phyloP scores from a whole-genome alignment of 257 asterid species.

The Coffea eugenioides region DNA sequence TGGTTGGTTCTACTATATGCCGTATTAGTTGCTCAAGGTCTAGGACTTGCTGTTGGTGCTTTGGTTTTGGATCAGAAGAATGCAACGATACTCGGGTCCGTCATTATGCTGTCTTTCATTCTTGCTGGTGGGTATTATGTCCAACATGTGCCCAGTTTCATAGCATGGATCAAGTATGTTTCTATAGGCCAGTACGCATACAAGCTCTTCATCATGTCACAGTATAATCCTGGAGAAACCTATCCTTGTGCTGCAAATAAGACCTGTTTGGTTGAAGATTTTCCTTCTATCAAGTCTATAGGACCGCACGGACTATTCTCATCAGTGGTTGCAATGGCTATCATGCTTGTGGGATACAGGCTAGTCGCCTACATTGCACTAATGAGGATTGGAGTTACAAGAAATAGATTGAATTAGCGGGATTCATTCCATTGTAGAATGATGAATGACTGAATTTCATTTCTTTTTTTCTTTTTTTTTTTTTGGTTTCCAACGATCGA shows the following conservation, averaged over 20 bases:
- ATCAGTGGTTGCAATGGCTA: constrained; percentile 41
- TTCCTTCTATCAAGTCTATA: constrained; percentile 45
- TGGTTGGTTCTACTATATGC: constrained; percentile 43
- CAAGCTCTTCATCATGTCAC: constrained; percentile 56
- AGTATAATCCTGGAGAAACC: constrained; percentile 44
- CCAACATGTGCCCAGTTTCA: constrained; percentile 56
- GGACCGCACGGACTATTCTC: constrained; percentile 43
- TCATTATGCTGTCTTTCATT: constrained; percentile 52
- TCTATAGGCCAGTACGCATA: constrained; percentile 58
- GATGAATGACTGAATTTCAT: not conserved
- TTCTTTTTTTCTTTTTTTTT: not conserved
- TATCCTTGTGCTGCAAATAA: constrained; percentile 32
- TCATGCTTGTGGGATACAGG: constrained; percentile 67
- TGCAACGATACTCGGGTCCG: constrained; percentile 60
- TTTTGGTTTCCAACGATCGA: not conserved
- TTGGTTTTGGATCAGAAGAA: constrained; percentile 55
- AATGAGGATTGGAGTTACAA: constrained; percentile 63
- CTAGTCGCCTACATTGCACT: constrained; percentile 73
- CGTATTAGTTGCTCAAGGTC: constrained; percentile 58
- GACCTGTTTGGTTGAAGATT: constrained; percentile 55
- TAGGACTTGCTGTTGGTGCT: constrained; percentile 84
- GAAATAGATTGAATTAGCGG: constrained; percentile 23
- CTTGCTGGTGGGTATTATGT: constrained; percentile 69
- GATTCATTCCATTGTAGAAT: not conserved
- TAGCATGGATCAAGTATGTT: constrained; percentile 63